These are phyloP conservation scores for Crepidotus variabilis DNA, from an alignment of 768 basidiomycete genomes.

Conservation along the genomic window DNA sequence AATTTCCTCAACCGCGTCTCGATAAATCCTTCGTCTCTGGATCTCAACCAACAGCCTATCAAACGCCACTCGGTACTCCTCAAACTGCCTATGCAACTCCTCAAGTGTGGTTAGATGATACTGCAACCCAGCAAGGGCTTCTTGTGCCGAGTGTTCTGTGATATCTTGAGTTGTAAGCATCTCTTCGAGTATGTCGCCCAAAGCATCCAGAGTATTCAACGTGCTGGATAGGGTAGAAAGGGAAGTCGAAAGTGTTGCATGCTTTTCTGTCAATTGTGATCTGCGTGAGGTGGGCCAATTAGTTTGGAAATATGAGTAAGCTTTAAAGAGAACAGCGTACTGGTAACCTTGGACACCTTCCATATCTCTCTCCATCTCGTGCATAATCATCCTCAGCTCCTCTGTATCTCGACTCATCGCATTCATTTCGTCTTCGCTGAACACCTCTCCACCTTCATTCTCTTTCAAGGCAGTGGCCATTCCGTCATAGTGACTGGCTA, in stretches of 20 bases:
- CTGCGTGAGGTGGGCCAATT: constrained; percentile 28
- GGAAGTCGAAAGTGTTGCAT: constrained; percentile 39
- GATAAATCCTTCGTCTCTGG: constrained; percentile 60
- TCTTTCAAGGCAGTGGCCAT: constrained; percentile 69
- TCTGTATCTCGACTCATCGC: constrained; percentile 82
- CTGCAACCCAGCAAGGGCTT: constrained; percentile 52
- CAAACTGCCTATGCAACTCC: constrained; percentile 61
- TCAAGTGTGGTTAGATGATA: constrained; percentile 59
- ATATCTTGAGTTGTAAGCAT: constrained; percentile 67
- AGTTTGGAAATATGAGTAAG: background rate
- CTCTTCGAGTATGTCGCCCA: constrained; percentile 76
- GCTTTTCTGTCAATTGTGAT: constrained; percentile 42
- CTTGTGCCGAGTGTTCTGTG: constrained; percentile 30
- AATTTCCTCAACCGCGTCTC: constrained; percentile 61
- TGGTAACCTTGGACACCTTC: constrained; percentile 48
- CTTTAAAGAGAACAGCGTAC: constrained; percentile 35
- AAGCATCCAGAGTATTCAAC: constrained; percentile 67
- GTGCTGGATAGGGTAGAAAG: constrained; percentile 45
- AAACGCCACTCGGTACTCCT: constrained; percentile 70
- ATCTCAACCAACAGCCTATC: constrained; percentile 73
- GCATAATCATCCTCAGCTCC: constrained; percentile 71
- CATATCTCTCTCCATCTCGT: constrained; percentile 62
- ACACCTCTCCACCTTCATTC: constrained; percentile 63
- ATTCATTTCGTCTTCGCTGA: constrained; percentile 67
- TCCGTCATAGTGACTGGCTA: constrained; percentile 73